Percentiles rank a stretch among this genome's conserved stretches.
These are phyloP conservation scores for Trichoderma erinaceum DNA, from an alignment of 495 filamentous ascomycete genomes.

Conservation along the genomic window DNA sequence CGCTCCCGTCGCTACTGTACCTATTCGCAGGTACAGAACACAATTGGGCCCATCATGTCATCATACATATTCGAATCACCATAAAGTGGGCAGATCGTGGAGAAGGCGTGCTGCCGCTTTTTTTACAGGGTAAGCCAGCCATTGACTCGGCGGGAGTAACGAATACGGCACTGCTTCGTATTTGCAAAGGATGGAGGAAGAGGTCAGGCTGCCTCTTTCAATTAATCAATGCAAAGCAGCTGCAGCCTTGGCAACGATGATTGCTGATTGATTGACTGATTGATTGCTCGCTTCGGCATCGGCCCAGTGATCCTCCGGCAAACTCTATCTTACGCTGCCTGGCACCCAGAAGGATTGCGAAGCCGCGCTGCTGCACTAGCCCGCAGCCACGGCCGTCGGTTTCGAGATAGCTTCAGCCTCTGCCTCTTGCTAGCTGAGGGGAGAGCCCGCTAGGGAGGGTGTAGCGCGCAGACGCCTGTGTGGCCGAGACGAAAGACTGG, in stretches of 20 bases:
- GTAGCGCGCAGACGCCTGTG: neutral
- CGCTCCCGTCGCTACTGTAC: neutral
- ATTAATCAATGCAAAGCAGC: too few relatives aligned
- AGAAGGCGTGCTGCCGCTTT: neutral
- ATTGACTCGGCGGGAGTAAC: neutral
- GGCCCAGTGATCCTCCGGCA: conserved; percentile 1
- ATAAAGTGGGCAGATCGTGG: conserved; percentile 6
- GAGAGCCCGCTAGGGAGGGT: neutral
- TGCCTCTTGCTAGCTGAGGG: neutral
- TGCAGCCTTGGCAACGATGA: neutral
- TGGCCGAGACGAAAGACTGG: neutral
- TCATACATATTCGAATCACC: neutral
- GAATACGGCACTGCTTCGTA: neutral
- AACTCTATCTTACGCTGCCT: neutral
- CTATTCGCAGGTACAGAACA: neutral
- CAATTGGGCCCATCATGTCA: neutral
- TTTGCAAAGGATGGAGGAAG: neutral
- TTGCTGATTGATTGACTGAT: neutral
- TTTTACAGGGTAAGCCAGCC: neutral
- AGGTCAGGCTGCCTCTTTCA: neutral
- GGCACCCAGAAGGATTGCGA: neutral
- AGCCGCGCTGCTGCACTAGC: neutral
- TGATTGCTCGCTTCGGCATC: neutral
- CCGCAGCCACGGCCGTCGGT: neutral
- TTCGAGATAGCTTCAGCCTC: neutral